phyloP scores from a whole-genome alignment of 805 yeast genomes.

The Saturnispora hagleri region DNA sequence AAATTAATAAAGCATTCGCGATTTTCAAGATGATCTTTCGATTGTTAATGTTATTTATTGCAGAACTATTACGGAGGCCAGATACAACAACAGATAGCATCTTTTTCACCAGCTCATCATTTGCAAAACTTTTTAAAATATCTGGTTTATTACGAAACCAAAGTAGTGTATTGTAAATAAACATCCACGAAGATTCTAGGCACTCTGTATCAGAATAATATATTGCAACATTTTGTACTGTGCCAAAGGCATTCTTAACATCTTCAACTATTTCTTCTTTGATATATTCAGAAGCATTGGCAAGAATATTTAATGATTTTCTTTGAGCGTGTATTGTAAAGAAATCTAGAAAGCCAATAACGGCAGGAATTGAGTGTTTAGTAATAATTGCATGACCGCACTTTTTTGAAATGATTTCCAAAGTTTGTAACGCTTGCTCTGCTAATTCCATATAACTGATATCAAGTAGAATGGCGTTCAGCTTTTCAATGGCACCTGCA shows the following conservation, averaged over 20 bases:
- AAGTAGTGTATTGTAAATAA: slow-evolving; percentile 48
- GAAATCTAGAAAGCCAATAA: slow-evolving; percentile 73
- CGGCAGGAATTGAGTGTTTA: slow-evolving; percentile 54
- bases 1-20: slow-evolving; percentile 36
- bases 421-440: slow-evolving; percentile 76
- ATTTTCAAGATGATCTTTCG: slow-evolving; percentile 32
- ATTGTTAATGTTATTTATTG: slow-evolving; percentile 20
- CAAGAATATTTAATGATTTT: slow-evolving; percentile 63
- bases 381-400: slow-evolving; percentile 43
- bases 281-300: slow-evolving; percentile 53
- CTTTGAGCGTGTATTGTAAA: slow-evolving; percentile 85
- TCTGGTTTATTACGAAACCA: slow-evolving; percentile 2
- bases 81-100: slow-evolving; percentile 21
- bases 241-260: slow-evolving; percentile 49
- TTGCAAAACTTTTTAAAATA: background rate
- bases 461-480: slow-evolving; percentile 59
- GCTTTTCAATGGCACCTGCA: slow-evolving; percentile 54
- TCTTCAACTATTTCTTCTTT: slow-evolving; percentile 35
- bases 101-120: slow-evolving; percentile 28
- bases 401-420: slow-evolving; percentile 55
- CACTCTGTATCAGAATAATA: slow-evolving; percentile 50
- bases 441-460: slow-evolving; percentile 83
- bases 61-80: slow-evolving; percentile 17
- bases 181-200: slow-evolving; percentile 56
- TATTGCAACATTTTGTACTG: slow-evolving; percentile 45